Base-by-base conservation (phyloP, 2,329 filamentous ascomycete species). In the Oidium heveae region DNA sequence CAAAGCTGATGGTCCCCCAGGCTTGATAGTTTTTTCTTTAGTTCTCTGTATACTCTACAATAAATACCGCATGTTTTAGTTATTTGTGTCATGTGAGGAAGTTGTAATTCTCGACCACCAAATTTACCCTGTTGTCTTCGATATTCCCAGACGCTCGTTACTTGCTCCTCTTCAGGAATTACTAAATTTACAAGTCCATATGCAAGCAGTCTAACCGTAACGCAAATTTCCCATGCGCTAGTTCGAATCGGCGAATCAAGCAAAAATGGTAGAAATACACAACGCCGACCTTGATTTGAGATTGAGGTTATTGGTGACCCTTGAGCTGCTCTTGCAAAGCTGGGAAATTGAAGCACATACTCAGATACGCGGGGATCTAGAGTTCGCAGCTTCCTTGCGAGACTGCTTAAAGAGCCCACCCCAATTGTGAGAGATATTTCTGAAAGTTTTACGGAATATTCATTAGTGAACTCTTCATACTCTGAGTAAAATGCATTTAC, bases 191-290 rank as follows among this genome's bases (percentile, higher is more conserved):
- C 62, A 8, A 75, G 58, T 0, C 74, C 73, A 61, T 80, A 82
- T 1, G 73, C 76, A 22, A 80, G 59, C 50, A 68, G 68, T 15
- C 78, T 69, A 34, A 77, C 67, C 8, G 62, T 55, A 28, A 67
- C 69, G 55, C 75, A 75, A 56, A 72, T 68, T 54, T 71, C 69
- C 77, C 78, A 80, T 16, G 75, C 74, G 60, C 72, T 79, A 46
- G 71, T 70, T 33, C 72, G 70, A n/a, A 64, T 62, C 18, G 73
- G 72, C 55, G 71, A 73, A 58, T 82, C 78, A 10, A 79, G 67
- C 0, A 86, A 64, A 22, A 80, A 70, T 0, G 81, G 79, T 0
- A 87, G 70, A 63, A 82, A 88, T 13, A 85, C 71, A 22, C 18
- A 8, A 16, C 44, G 15, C 28, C 67, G 55, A 52, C 61, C 55